Evolutionary conservation across 2,329 filamentous ascomycete genomes (phyloP).

Genomic region (Talaromyces sp.): DNA sequence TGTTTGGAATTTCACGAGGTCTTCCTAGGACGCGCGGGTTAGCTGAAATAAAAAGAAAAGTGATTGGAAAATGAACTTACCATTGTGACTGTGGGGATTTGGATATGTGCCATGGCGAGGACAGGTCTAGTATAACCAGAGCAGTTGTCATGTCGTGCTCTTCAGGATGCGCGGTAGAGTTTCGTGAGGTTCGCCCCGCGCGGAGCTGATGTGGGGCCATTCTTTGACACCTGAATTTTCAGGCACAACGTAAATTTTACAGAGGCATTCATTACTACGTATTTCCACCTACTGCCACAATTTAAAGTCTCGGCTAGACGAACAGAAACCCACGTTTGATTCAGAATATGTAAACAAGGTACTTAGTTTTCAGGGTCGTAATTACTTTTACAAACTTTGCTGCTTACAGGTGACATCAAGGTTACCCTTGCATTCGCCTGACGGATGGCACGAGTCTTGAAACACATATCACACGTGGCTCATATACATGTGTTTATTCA

Average conservation of each 20-base stretch:
- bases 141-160: neutral
- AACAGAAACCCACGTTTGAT: neutral
- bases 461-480: neutral
- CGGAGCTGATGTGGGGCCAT: neutral
- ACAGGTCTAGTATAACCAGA: neutral
- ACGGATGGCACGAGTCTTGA: neutral
- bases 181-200: neutral
- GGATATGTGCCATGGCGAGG: conserved; percentile 14
- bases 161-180: neutral
- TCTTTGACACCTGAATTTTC: neutral
- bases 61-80: conserved; percentile 17
- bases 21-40: conserved; percentile 41
- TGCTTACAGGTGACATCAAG: neutral
- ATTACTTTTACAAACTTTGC: neutral
- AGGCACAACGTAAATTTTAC: no score
- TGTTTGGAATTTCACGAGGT: conserved; percentile 54
- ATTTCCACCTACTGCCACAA: neutral
- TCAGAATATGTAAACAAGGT: neutral
- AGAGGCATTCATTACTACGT: neutral
- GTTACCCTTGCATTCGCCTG: neutral
- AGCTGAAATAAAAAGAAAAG: neutral
- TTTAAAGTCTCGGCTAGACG: neutral
- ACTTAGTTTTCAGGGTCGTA: neutral
- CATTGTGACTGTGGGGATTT: conserved; percentile 30
- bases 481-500: neutral